A percentile compares a stretch with the other conserved stretches of the same genome.
phyloP scores from a whole-genome alignment of 768 basidiomycete species.

The Galerina marginata region DNA sequence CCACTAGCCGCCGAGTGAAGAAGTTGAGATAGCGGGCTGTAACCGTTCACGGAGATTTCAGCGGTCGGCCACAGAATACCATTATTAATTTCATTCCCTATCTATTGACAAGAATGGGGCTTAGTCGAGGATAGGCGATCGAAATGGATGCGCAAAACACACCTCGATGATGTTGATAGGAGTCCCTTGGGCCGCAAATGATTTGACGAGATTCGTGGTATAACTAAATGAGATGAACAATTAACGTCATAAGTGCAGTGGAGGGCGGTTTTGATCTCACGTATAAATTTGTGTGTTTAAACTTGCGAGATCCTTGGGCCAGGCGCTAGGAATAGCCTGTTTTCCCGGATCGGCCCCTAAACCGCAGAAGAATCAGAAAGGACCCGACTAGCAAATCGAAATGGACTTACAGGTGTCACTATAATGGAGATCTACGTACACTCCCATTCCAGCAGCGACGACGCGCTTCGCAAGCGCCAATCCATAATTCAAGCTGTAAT shows the following conservation, averaged over 20 bases:
- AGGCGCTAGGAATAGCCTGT: conserved; percentile 61
- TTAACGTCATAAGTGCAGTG: neutral
- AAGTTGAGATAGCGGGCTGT: conserved; percentile 58
- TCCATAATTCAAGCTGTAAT: conserved; percentile 57
- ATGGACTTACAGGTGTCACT: conserved; percentile 61
- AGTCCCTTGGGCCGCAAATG: conserved; percentile 58
- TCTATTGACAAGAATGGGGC: conserved; percentile 31
- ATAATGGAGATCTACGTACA: conserved; percentile 64
- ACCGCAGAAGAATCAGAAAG: neutral
- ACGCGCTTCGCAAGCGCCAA: conserved; percentile 60
- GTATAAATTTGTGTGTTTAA: conserved; percentile 64
- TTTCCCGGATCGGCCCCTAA: conserved; percentile 70
- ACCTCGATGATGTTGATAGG: conserved; percentile 59
- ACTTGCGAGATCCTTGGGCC: conserved; percentile 55
- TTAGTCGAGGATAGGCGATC: neutral
- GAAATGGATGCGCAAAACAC: conserved; percentile 2
- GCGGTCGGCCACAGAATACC: conserved; percentile 69
- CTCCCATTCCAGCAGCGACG: conserved; percentile 58
- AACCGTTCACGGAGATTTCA: conserved; percentile 56
- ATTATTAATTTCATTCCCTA: conserved; percentile 72
- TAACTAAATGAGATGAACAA: conserved; percentile 41
- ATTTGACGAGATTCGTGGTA: conserved; percentile 54
- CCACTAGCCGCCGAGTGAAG: conserved; percentile 64
- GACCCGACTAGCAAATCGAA: neutral
- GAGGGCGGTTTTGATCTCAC: conserved; percentile 31